These are phyloP conservation scores for Pneumocystis wakefieldiae DNA, from an alignment of 1,139 yeast genomes.

Conservation along the genomic window DNA sequence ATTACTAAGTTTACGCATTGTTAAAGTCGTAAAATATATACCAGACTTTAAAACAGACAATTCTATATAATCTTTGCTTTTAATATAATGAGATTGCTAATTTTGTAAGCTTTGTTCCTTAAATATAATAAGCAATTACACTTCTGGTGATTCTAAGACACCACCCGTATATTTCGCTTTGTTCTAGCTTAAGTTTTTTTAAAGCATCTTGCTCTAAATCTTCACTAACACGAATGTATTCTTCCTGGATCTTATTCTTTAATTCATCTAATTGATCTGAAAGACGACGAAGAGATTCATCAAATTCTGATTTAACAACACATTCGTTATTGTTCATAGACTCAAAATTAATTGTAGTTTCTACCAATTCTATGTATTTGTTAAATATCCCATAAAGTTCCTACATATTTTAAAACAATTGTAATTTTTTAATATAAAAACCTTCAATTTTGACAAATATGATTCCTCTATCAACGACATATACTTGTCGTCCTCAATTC, in stretches of 20 bases:
- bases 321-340: conserved; percentile 69
- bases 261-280: conserved; percentile 42
- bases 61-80: conserved; percentile 36
- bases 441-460: conserved; percentile 2
- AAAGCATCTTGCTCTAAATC: conserved; percentile 71
- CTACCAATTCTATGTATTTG: conserved; percentile 72
- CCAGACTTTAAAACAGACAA: conserved; percentile 84
- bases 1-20: conserved; percentile 43
- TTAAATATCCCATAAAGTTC: conserved; percentile 33
- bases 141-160: conserved; percentile 81
- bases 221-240: conserved; percentile 53
- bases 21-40: conserved; percentile 66
- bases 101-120: neutral
- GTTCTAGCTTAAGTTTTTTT: conserved; percentile 75
- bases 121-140: conserved; percentile 9
- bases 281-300: conserved; percentile 52
- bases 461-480: neutral
- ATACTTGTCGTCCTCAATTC: conserved; percentile 17
- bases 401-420: conserved; percentile 5
- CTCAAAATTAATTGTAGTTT: conserved; percentile 75
- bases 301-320: conserved; percentile 79
- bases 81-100: neutral
- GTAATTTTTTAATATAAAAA: conserved; percentile 10
- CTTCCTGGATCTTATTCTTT: conserved; percentile 39
- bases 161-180: conserved; percentile 82